A percentile compares a stretch with the other conserved stretches of the same genome.
Conservation (phyloP, 768 basidiomycete genomes). For the Trametes sanguinea region DNA sequence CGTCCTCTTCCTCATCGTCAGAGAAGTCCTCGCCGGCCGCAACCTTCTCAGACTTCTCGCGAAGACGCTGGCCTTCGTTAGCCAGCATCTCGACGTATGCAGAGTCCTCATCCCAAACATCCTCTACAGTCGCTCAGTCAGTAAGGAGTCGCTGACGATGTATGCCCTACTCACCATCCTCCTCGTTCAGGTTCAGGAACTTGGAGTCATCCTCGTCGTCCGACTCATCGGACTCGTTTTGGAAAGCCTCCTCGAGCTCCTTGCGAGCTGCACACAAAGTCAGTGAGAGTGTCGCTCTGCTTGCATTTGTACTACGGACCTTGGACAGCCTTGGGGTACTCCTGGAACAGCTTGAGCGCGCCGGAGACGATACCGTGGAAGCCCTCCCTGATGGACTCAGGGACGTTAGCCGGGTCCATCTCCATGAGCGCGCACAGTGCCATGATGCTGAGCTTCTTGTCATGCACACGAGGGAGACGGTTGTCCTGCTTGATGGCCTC, state of each 20-base stretch:
- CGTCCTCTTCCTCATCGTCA: constrained; percentile 45
- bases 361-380: constrained; percentile 78
- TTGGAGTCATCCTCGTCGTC: constrained; percentile 53
- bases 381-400: constrained; percentile 60
- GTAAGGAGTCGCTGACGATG: not conserved
- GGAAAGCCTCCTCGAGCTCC: constrained; percentile 54
- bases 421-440: constrained; percentile 79
- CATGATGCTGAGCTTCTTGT: constrained; percentile 82
- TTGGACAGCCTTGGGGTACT: constrained; percentile 73
- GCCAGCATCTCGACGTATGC: constrained; percentile 87
- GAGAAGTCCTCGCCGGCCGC: constrained; percentile 37
- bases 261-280: constrained; percentile 48
- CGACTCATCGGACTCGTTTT: constrained; percentile 44
- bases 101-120: constrained; percentile 90
- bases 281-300: not conserved
- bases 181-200: constrained; percentile 63
- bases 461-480: constrained; percentile 81
- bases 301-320: constrained; percentile 43
- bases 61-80: constrained; percentile 77
- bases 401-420: constrained; percentile 57
- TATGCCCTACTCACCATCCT: constrained; percentile 50
- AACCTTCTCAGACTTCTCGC: constrained; percentile 56
- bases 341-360: constrained; percentile 72
- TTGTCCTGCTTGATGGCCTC: constrained; percentile 58
- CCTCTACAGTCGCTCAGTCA: constrained; percentile 47